Conservation (phyloP, 257 asterid genomes). For the Petunia axillaris region DNA sequence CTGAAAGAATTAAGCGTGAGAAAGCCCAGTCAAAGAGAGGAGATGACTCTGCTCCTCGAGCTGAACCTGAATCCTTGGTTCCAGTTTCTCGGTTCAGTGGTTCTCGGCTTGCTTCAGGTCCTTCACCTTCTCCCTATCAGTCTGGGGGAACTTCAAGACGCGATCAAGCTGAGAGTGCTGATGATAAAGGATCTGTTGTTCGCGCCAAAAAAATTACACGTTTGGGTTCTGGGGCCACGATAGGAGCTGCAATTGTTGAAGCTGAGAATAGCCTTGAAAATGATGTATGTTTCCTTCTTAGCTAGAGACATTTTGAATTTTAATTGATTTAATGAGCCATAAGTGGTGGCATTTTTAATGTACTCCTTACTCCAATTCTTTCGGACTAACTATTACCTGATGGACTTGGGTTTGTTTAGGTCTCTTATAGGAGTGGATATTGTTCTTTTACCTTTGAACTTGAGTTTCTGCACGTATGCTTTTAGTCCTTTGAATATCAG, state of each 20-base stretch:
- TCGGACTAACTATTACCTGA: constrained; percentile 27
- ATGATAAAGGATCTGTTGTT: constrained; percentile 32
- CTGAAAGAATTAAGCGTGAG: constrained; percentile 86
- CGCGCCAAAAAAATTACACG: constrained; percentile 69
- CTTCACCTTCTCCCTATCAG: constrained; percentile 75
- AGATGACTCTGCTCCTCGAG: constrained; percentile 80
- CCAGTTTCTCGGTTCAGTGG: constrained; percentile 81
- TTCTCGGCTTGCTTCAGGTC: constrained; percentile 98
- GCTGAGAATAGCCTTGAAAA: constrained; percentile 78
- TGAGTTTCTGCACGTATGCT: constrained; percentile 16
- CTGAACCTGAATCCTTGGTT: constrained; percentile 72
- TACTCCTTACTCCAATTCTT: constrained; percentile 40
- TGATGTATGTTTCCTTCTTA: constrained; percentile 69
- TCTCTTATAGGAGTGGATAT: constrained; percentile 2
- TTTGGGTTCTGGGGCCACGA: constrained; percentile 61
- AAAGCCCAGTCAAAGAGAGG: constrained; percentile 78
- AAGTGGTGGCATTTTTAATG: constrained; percentile 33
- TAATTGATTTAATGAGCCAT: no score
- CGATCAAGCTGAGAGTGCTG: constrained; percentile 45
- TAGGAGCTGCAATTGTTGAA: constrained; percentile 92
- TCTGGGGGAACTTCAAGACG: constrained; percentile 43
- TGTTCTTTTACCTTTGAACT: neutral
- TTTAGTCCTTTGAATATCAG: neutral
- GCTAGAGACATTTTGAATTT: constrained; percentile 38
- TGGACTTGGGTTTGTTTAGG: constrained; percentile 16